Evolutionary conservation across 2,329 filamentous ascomycete species (phyloP).

Genomic region (Diplodia corticola): DNA sequence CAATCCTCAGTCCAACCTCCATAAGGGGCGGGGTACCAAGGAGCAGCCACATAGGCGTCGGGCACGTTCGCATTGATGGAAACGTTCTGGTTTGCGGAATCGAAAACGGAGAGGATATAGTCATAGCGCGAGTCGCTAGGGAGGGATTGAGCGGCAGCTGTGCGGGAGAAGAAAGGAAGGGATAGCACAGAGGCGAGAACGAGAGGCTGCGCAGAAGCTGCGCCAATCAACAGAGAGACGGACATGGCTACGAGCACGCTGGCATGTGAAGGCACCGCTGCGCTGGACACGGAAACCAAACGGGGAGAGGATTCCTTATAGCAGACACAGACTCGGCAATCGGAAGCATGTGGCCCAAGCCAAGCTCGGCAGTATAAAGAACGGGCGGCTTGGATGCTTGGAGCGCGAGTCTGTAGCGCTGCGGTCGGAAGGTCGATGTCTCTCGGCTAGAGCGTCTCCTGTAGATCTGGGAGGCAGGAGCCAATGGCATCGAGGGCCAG

Average conservation of each 20-base stretch:
- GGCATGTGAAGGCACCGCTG: neutral
- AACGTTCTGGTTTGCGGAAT: neutral
- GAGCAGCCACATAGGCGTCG: slow-evolving; percentile 43
- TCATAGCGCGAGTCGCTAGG: slow-evolving; percentile 2
- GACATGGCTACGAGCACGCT: slow-evolving; percentile 2
- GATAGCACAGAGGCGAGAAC: slow-evolving; percentile 8
- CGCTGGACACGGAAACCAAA: neutral
- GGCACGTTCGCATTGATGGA: slow-evolving; percentile 29
- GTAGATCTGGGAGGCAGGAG: neutral
- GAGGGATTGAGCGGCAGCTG: neutral
- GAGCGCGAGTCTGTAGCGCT: neutral
- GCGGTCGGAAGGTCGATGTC: neutral
- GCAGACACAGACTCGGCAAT: neutral
- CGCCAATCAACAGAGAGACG: slow-evolving; percentile 5
- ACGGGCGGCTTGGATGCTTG: slow-evolving; percentile 1
- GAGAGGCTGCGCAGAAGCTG: slow-evolving; percentile 15
- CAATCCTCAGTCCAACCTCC: slow-evolving; percentile 71
- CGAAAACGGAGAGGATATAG: neutral
- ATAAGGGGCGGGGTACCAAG: slow-evolving; percentile 72
- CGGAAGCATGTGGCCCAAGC: neutral
- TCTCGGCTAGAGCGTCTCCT: slow-evolving; percentile 8
- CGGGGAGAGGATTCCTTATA: neutral
- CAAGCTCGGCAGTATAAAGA: slow-evolving; percentile 11
- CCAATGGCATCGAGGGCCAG: neutral
- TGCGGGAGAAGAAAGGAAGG: neutral